phyloP scores from a whole-genome alignment of 2,329 filamentous ascomycete genomes.

The Colletotrichum plurivorum region DNA sequence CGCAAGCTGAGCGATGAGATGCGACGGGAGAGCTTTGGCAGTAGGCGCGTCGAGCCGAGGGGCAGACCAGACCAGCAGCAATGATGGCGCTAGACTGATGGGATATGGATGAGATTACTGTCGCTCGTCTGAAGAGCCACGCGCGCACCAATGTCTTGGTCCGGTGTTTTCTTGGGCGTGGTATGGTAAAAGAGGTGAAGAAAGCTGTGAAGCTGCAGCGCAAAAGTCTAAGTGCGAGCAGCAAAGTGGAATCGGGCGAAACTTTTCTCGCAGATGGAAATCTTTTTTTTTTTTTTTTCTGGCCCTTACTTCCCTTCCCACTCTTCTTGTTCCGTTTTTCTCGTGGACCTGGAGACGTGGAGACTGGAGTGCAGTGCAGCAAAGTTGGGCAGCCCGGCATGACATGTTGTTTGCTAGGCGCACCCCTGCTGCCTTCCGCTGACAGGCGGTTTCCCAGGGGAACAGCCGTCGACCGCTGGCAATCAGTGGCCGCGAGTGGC shows the following conservation, averaged over 20 bases:
- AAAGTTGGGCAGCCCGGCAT: conserved; percentile 35
- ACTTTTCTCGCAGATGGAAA: conserved; percentile 29
- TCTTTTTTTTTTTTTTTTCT: conserved; percentile 24
- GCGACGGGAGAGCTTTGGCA: background rate
- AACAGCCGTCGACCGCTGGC: conserved; percentile 23
- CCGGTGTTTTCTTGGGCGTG: background rate
- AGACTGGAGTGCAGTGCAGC: conserved; percentile 24
- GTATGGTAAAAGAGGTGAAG: background rate
- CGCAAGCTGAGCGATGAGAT: background rate
- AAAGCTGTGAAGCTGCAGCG: conserved; percentile 19
- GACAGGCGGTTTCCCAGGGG: conserved; percentile 35
- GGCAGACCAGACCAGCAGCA: conserved; percentile 20
- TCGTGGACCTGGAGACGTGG: conserved; percentile 19
- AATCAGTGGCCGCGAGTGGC: conserved; percentile 12
- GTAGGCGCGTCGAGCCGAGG: conserved; percentile 35
- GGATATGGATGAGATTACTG: conserved; percentile 23
- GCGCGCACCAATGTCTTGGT: conserved; percentile 22
- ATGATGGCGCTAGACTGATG: conserved; percentile 22
- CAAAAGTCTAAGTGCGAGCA: conserved; percentile 32
- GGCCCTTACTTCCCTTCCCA: no score
- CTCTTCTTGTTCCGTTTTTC: conserved; percentile 1
- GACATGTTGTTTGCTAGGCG: conserved; percentile 25
- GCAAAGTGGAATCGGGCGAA: conserved; percentile 36
- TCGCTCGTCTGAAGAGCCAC: conserved; percentile 20
- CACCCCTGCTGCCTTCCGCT: conserved; percentile 9